A percentile compares a stretch with the other conserved stretches of the same genome.
Evolutionary conservation across 2,329 filamentous ascomycete species (phyloP).

Genomic region (Exophiala phaeomuriformis): DNA sequence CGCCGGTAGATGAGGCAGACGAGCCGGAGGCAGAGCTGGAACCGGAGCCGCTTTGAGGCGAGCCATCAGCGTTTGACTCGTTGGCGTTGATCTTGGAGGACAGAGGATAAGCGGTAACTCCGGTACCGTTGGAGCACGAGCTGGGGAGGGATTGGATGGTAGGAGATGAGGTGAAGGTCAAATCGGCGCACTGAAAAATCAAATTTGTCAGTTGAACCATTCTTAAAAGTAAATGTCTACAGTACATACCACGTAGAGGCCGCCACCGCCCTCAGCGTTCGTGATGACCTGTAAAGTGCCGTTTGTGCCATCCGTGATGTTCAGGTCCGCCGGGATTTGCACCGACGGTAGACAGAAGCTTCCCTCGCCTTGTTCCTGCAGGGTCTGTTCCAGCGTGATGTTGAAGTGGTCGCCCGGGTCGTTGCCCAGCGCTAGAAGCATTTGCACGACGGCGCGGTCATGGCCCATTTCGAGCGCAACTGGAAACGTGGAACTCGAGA

Average conservation of each 20-base stretch:
- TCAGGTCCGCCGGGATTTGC: slow-evolving; percentile 27
- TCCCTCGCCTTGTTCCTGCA: slow-evolving; percentile 55
- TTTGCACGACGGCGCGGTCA: slow-evolving; percentile 45
- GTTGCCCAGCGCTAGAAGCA: slow-evolving; percentile 48
- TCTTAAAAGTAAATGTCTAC: slow-evolving; percentile 24
- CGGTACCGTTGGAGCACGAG: slow-evolving; percentile 53
- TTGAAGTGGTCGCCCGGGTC: slow-evolving; percentile 57
- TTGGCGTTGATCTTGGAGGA: slow-evolving; percentile 45
- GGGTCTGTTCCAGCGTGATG: slow-evolving; percentile 55
- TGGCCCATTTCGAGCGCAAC: slow-evolving; percentile 49
- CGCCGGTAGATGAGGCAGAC: slow-evolving; percentile 7
- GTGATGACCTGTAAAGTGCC: slow-evolving; percentile 65
- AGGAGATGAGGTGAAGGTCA: slow-evolving; percentile 10
- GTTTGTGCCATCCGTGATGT: slow-evolving; percentile 52
- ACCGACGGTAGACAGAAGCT: slow-evolving; percentile 60
- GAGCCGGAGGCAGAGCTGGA: slow-evolving; percentile 1
- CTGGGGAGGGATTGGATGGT: slow-evolving; percentile 30
- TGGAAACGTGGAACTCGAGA: slow-evolving; percentile 43
- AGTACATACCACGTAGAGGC: slow-evolving; percentile 58
- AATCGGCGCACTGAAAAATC: slow-evolving; percentile 11
- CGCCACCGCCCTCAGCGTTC: slow-evolving; percentile 50
- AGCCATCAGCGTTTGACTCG: slow-evolving; percentile 33
- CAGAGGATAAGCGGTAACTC: slow-evolving; percentile 44
- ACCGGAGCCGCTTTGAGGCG: slow-evolving; percentile 28
- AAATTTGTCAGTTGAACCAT: slow-evolving; percentile 48